phyloP scores from a whole-genome alignment of 2,329 filamentous ascomycete genomes.

The Fusarium sp. region DNA sequence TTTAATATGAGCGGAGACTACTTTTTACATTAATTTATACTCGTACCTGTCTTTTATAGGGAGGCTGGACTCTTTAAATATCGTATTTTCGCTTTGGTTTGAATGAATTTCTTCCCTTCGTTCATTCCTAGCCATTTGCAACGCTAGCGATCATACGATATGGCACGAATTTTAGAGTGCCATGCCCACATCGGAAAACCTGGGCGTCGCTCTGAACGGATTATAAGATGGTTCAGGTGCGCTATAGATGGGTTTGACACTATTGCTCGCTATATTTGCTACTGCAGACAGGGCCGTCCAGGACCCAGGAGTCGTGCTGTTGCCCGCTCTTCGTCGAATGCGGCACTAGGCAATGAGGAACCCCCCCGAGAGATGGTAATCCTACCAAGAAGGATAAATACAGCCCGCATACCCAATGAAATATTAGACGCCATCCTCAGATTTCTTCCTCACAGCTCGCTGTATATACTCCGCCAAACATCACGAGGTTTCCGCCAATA shows the following conservation, averaged over 20 bases:
- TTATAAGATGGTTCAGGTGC: neutral
- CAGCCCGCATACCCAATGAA: neutral
- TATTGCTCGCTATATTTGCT: too few relatives aligned
- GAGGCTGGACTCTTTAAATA: neutral
- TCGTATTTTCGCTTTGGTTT: neutral
- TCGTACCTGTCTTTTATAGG: too few relatives aligned
- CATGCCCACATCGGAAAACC: neutral
- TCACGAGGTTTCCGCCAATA: neutral
- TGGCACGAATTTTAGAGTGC: neutral
- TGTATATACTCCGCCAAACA: neutral
- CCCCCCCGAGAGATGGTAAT: neutral
- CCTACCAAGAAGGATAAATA: neutral
- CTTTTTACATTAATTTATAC: too few relatives aligned
- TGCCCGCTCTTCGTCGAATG: neutral
- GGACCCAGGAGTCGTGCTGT: neutral
- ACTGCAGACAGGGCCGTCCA: rapidly evolving
- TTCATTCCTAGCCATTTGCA: neutral
- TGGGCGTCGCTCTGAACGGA: neutral
- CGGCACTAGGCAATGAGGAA: rapidly evolving
- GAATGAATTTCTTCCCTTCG: too few relatives aligned
- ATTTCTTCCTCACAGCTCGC: neutral
- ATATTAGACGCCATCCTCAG: neutral
- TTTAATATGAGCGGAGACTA: too few relatives aligned
- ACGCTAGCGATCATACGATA: neutral
- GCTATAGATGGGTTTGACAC: neutral